Conservation (phyloP, 371 early-diverging fungal species). For the Haplosporangium sp. region DNA sequence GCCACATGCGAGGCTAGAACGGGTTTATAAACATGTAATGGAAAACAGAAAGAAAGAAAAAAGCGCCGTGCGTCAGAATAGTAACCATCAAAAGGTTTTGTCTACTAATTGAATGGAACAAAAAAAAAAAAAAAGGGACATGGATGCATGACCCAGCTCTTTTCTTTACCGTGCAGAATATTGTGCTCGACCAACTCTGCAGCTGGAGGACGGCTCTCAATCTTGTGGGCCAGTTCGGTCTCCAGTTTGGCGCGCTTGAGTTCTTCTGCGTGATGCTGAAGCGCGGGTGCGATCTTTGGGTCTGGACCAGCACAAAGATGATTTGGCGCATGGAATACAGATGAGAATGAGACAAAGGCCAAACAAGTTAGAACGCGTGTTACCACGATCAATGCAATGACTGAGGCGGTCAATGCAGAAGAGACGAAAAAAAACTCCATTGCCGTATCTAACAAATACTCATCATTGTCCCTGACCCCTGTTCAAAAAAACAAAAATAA, state of each 20-base stretch:
- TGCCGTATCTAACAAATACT: too few relatives aligned
- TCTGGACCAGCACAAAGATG: too few relatives aligned
- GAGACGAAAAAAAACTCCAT: too few relatives aligned
- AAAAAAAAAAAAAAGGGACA: background rate
- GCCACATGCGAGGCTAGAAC: conserved; percentile 65
- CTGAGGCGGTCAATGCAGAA: too few relatives aligned
- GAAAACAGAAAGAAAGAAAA: conserved; percentile 2
- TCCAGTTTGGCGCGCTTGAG: conserved; percentile 74
- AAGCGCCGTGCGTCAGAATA: background rate
- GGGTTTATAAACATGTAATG: conserved; percentile 16
- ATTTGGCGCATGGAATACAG: too few relatives aligned
- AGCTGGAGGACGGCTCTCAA: conserved; percentile 77
- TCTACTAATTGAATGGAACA: too few relatives aligned
- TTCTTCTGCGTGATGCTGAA: conserved; percentile 72
- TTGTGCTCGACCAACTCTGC: conserved; percentile 77
- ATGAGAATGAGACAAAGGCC: background rate
- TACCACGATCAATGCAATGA: too few relatives aligned
- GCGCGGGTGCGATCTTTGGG: conserved; percentile 71
- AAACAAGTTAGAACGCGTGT: background rate
- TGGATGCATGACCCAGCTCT: background rate
- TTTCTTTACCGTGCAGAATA: conserved; percentile 67
- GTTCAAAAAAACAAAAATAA: too few relatives aligned
- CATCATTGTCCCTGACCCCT: too few relatives aligned
- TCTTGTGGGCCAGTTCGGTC: conserved; percentile 78
- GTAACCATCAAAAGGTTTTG: background rate